Evolutionary conservation across 2,329 filamentous ascomycete genomes (phyloP).

Genomic region (Karstenula rhodostoma): DNA sequence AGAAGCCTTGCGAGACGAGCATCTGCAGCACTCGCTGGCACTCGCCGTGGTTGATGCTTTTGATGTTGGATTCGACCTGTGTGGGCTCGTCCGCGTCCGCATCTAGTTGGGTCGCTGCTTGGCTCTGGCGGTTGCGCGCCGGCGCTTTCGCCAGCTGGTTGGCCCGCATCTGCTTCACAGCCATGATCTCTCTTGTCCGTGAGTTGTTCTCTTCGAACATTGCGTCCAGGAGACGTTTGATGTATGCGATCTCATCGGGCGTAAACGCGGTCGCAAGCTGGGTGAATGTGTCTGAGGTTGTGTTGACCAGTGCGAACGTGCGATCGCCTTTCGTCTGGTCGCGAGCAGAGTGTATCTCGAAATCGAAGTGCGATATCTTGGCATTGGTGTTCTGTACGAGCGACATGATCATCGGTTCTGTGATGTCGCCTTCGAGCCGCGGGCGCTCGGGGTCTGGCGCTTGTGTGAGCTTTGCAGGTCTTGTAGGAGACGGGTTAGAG

Average conservation of each 20-base stretch:
- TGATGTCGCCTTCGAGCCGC: constrained; percentile 69
- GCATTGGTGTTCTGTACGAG: constrained; percentile 76
- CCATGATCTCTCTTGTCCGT: constrained; percentile 80
- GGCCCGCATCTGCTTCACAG: constrained; percentile 80
- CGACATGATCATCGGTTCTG: constrained; percentile 70
- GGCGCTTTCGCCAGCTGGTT: constrained; percentile 67
- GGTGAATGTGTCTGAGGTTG: constrained; percentile 81
- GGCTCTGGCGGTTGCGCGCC: constrained; percentile 37
- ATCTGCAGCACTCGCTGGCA: constrained; percentile 75
- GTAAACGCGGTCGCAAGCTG: constrained; percentile 84
- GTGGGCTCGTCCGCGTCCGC: constrained; percentile 45
- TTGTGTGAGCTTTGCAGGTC: background rate
- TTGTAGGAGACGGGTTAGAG: too few relatives aligned
- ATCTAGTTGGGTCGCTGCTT: constrained; percentile 23
- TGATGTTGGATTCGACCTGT: constrained; percentile 47
- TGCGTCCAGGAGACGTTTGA: constrained; percentile 85
- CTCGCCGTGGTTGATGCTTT: constrained; percentile 74
- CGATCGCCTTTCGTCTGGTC: constrained; percentile 72
- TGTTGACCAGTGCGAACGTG: constrained; percentile 88
- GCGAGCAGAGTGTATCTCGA: constrained; percentile 79
- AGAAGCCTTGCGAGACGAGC: constrained; percentile 83
- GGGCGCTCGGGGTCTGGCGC: constrained; percentile 50
- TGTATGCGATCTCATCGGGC: constrained; percentile 86
- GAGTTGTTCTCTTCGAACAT: constrained; percentile 94
- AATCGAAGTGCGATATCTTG: constrained; percentile 80